These are phyloP conservation scores for Teratosphaeria nubilosa DNA, from an alignment of 2,329 filamentous ascomycete genomes.

Conservation along the genomic window DNA sequence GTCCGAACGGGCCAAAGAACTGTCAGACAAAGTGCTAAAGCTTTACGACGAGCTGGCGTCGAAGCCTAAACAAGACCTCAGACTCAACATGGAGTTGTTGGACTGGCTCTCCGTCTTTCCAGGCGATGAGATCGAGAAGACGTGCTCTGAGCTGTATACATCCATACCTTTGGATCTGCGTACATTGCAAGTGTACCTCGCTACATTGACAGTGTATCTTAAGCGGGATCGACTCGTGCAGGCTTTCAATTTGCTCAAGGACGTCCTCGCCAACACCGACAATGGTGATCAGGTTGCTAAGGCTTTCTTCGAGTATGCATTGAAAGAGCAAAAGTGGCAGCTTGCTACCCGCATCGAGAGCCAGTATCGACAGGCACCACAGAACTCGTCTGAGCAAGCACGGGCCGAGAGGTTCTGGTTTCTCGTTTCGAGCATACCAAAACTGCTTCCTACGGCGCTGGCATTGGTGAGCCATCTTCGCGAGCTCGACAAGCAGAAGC, in stretches of 20 bases:
- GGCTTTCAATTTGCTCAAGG: conserved; percentile 13
- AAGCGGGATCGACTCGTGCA: conserved; percentile 6
- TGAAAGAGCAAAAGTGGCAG: conserved; percentile 9
- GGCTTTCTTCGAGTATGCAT: conserved; percentile 11
- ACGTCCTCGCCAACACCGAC: conserved; percentile 16
- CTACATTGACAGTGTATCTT: conserved; percentile 10
- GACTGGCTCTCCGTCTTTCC: conserved; percentile 13
- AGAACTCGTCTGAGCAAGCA: background rate
- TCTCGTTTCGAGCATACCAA: conserved; percentile 10
- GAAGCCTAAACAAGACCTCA: conserved; percentile 10
- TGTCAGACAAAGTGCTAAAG: conserved; percentile 21
- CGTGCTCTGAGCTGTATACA: conserved; percentile 16
- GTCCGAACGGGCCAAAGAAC: background rate
- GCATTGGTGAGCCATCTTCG: conserved; percentile 4
- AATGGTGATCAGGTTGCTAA: conserved; percentile 16
- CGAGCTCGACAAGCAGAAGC: conserved; percentile 1
- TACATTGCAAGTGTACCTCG: conserved; percentile 14
- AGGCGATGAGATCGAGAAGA: conserved; percentile 10
- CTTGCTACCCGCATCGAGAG: conserved; percentile 10
- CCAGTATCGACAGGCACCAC: conserved; percentile 3
- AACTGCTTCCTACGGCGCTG: conserved; percentile 10
- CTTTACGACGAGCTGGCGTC: conserved; percentile 25
- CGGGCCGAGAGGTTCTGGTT: conserved; percentile 12
- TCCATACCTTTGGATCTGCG: conserved; percentile 12
- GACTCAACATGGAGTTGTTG: conserved; percentile 18